Base-by-base conservation (phyloP, 1,284 basidiomycete species). In the Pseudozyma tsukubaensis region DNA sequence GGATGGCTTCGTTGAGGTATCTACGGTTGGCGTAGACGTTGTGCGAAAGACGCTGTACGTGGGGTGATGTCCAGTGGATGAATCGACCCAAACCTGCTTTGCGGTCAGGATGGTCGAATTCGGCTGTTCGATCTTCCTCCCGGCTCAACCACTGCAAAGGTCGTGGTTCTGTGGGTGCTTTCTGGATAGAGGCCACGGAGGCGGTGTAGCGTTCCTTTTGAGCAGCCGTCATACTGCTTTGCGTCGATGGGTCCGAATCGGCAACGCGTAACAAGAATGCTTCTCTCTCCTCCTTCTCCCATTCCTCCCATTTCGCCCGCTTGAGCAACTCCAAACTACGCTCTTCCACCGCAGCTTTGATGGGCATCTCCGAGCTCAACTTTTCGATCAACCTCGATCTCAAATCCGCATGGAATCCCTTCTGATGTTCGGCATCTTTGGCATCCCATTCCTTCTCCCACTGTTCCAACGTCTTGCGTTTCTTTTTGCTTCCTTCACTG, bases 51-150 rank as follows among this genome's bases (percentile, higher is more conserved):
- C 68, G 56, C 21, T 75, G 72, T 0, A 75, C 55, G 48, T 71
- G 60, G 1, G 72, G 68, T 14, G 68, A 71, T 5, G 39, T 67
- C 72, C 72, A 75, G 42, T 65, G 43, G 34, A 75, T 71, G 51
- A 52, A 75, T 7, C 42, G 18, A 3, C 72, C 72, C 34, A 75
- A 52, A 1, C 68, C 68, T 14, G 60, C 44, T 40, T 49, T 45
- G 45, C 68, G 63, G 13, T 75, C 72, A 3, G 72, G 72, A 40
- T 75, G 72, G 3, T 59, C 45, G 4, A 21, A 18, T 36, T 74
- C 72, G 21, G 59, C 59, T 29, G 42, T 8, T 13, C 66, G 62
- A 34, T 70, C 56, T 13, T 34, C 34, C 0, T 32, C 0, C 13
- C 45, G 7, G 5, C n/a, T 48, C 9, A 74, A 47, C 67, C 67